These are phyloP conservation scores for Geotrichum bryndzae DNA, from an alignment of 1,139 yeast species.

Conservation along the genomic window DNA sequence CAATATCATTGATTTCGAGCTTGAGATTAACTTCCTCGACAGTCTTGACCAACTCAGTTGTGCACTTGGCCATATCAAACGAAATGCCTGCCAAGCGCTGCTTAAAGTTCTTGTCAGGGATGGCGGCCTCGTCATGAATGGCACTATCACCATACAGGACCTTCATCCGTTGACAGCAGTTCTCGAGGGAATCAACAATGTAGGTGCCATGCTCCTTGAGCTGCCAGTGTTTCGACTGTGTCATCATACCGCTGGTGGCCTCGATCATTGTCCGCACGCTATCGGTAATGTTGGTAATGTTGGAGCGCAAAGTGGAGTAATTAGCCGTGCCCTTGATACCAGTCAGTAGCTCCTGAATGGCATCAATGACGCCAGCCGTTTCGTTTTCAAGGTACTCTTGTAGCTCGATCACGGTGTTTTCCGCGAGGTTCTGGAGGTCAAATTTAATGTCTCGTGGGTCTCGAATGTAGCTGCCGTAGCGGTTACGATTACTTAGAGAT, in stretches of 20 bases:
- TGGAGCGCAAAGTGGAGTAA: slow-evolving; percentile 64
- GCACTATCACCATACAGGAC: slow-evolving; percentile 30
- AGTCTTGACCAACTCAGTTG: slow-evolving; percentile 89
- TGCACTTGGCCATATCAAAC: slow-evolving; percentile 92
- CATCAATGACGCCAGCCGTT: slow-evolving; percentile 84
- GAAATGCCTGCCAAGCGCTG: slow-evolving; percentile 94
- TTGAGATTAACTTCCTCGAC: slow-evolving; percentile 90
- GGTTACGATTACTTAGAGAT: not conserved
- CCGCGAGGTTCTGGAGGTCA: slow-evolving; percentile 1
- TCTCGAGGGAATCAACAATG: slow-evolving; percentile 80
- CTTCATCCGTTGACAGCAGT: slow-evolving; percentile 70
- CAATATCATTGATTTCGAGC: slow-evolving; percentile 54
- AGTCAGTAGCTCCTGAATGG: slow-evolving; percentile 71
- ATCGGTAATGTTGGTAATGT: slow-evolving; percentile 64
- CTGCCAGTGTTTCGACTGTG: slow-evolving; percentile 68
- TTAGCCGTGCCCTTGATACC: slow-evolving; percentile 51
- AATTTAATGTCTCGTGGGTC: slow-evolving; percentile 3
- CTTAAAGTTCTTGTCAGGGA: slow-evolving; percentile 83
- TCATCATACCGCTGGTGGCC: slow-evolving; percentile 85
- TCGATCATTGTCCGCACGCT: slow-evolving; percentile 85
- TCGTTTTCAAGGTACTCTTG: slow-evolving; percentile 86
- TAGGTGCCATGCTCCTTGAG: slow-evolving; percentile 87
- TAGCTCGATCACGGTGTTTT: slow-evolving; percentile 69
- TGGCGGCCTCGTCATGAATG: slow-evolving; percentile 31
- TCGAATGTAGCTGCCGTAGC: not conserved